A percentile compares a stretch with the other conserved stretches of the same genome.
phyloP scores from a whole-genome alignment of 106 monocot species.

The Dioscorea zingiberensis region DNA sequence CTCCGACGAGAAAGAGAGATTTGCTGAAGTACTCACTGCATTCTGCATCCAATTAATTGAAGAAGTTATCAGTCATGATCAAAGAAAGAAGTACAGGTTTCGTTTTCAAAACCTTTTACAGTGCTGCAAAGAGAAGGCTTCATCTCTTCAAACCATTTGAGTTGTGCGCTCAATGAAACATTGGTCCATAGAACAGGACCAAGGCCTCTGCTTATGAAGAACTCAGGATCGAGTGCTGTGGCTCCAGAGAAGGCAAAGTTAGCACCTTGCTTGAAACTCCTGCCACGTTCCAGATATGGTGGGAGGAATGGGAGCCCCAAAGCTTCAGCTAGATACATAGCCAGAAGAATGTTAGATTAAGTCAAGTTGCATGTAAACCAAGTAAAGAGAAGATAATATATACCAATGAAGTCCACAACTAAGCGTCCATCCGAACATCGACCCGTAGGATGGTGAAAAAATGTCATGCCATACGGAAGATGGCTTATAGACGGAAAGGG shows the following conservation, averaged over 20 bases:
- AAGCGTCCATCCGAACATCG: slow-evolving; percentile 67
- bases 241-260: slow-evolving; percentile 35
- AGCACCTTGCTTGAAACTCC: slow-evolving; percentile 21
- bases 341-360: too few species aligned
- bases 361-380: too few species aligned
- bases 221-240: slow-evolving; percentile 23
- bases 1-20: slow-evolving; percentile 1
- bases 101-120: neutral
- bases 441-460: slow-evolving; percentile 48
- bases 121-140: slow-evolving; percentile 28
- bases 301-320: slow-evolving; percentile 34
- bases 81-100: too few species aligned
- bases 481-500: slow-evolving; percentile 2
- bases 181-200: slow-evolving; percentile 4
- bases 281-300: slow-evolving; percentile 13
- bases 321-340: slow-evolving; percentile 17
- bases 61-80: neutral
- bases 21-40: neutral
- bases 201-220: slow-evolving; percentile 22
- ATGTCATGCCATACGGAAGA: slow-evolving; percentile 59
- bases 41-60: neutral
- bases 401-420: slow-evolving; percentile 62
- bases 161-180: slow-evolving; percentile 19
- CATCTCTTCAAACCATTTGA: slow-evolving; percentile 32
- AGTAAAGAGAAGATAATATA: neutral